Conservation (phyloP, 2,329 filamentous ascomycete species). For the Phialophora tarda region DNA sequence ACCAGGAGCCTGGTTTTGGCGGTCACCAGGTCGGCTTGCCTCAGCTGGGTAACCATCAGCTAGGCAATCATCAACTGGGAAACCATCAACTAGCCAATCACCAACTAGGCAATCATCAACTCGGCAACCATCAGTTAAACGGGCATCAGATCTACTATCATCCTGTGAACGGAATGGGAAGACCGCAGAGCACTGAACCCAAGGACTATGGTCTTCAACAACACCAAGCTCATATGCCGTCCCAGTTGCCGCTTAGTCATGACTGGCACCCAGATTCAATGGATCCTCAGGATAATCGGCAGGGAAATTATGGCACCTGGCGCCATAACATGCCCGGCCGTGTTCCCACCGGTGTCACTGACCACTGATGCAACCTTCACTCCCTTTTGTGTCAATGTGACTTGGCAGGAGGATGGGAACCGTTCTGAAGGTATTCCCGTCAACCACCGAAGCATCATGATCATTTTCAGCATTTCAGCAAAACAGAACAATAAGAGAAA, state of each 20-base stretch:
- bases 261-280: slow-evolving; percentile 37
- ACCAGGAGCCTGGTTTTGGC: slow-evolving; percentile 73
- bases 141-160: slow-evolving; percentile 62
- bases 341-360: background rate
- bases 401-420: background rate
- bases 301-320: slow-evolving; percentile 25
- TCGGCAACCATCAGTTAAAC: background rate
- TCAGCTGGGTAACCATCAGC: slow-evolving; percentile 51
- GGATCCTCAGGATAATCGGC: slow-evolving; percentile 35
- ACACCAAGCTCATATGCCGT: slow-evolving; percentile 33
- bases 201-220: slow-evolving; percentile 69
- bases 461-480: background rate
- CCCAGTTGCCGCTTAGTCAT: slow-evolving; percentile 32
- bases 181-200: slow-evolving; percentile 77
- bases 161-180: slow-evolving; percentile 68
- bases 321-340: slow-evolving; percentile 31
- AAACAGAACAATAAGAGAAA: background rate
- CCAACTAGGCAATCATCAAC: slow-evolving; percentile 50
- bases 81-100: slow-evolving; percentile 50
- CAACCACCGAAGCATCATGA: background rate
- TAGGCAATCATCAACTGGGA: slow-evolving; percentile 47
- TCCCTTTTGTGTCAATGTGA: background rate
- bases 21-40: slow-evolving; percentile 48
- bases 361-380: background rate
- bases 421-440: background rate